A percentile compares a stretch with the other conserved stretches of the same genome.
Conservation (phyloP, 2,329 filamentous ascomycete species). For the Clonostachys rhizophaga region DNA sequence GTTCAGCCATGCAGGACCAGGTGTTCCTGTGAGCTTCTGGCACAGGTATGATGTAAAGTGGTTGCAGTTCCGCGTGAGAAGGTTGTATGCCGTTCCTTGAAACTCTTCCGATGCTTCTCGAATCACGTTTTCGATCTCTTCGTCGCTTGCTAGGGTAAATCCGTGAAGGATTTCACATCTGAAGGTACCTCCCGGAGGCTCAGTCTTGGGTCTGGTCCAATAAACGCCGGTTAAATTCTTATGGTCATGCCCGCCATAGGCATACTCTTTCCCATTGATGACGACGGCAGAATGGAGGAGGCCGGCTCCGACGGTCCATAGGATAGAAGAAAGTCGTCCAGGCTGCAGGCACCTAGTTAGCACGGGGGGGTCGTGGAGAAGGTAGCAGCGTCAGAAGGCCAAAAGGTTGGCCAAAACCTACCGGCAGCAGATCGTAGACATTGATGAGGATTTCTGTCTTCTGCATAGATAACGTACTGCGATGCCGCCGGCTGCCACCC, state of each 20-base stretch:
- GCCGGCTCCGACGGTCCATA: slow-evolving; percentile 74
- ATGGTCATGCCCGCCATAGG: slow-evolving; percentile 76
- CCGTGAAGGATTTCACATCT: slow-evolving; percentile 72
- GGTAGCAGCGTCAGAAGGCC: background rate
- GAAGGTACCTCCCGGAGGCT: slow-evolving; percentile 76
- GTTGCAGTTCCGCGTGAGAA: slow-evolving; percentile 82
- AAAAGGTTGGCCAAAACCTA: slow-evolving; percentile 25
- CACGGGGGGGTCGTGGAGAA: no score
- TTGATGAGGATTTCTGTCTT: slow-evolving; percentile 73
- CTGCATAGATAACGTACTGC: slow-evolving; percentile 63
- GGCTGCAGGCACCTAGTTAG: slow-evolving; percentile 40
- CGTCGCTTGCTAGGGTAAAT: slow-evolving; percentile 64
- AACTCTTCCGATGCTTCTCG: slow-evolving; percentile 67
- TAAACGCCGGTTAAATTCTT: slow-evolving; percentile 73
- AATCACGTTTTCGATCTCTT: slow-evolving; percentile 69
- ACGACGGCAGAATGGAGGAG: slow-evolving; percentile 81
- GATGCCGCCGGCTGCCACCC: slow-evolving; percentile 32
- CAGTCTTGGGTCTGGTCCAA: slow-evolving; percentile 68
- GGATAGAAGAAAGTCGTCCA: slow-evolving; percentile 66
- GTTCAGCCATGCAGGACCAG: slow-evolving; percentile 74
- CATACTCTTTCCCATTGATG: slow-evolving; percentile 76
- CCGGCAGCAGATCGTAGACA: slow-evolving; percentile 72
- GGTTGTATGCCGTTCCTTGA: slow-evolving; percentile 71
- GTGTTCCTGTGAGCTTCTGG: slow-evolving; percentile 63
- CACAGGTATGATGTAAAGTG: slow-evolving; percentile 80